phyloP scores from a whole-genome alignment of 345 rosid genomes.

The Salix koriyanagi region DNA sequence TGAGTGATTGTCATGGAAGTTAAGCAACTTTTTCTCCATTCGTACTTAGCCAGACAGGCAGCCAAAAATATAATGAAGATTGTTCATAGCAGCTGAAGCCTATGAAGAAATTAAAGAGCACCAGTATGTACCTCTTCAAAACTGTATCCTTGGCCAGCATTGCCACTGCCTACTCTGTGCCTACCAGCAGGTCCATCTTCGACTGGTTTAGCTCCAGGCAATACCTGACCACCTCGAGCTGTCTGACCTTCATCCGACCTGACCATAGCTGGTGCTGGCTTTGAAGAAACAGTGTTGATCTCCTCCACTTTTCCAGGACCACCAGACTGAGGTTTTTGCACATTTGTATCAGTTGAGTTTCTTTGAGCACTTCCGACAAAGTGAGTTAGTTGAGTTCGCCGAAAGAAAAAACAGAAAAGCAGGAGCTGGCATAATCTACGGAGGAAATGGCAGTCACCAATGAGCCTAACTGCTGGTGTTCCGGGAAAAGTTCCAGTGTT shows the following conservation, averaged over 20 bases:
- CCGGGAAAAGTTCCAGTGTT: conserved; percentile 99
- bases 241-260: conserved; percentile 73
- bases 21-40: background rate
- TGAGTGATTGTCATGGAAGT: background rate
- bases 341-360: conserved; percentile 51
- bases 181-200: conserved; percentile 79
- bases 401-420: conserved; percentile 89
- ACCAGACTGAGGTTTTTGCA: conserved; percentile 72
- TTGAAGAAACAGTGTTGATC: conserved; percentile 52
- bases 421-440: conserved; percentile 95
- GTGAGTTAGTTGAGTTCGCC: conserved; percentile 65
- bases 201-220: conserved; percentile 68
- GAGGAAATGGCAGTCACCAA: conserved; percentile 99
- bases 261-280: conserved; percentile 52
- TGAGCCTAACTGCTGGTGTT: conserved; percentile 98
- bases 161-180: conserved; percentile 81
- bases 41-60: background rate
- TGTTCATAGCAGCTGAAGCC: background rate
- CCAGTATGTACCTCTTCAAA: conserved; percentile 72
- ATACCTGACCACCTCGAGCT: conserved; percentile 54
- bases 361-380: conserved; percentile 46
- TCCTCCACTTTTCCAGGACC: conserved; percentile 76
- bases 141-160: conserved; percentile 99
- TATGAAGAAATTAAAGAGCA: background rate
- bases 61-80: background rate